Evolutionary conservation across 2,329 filamentous ascomycete genomes (phyloP), one percentile per base, ranked within the genome.

Genomic region (Chrysoporthe puriensis): DNA sequence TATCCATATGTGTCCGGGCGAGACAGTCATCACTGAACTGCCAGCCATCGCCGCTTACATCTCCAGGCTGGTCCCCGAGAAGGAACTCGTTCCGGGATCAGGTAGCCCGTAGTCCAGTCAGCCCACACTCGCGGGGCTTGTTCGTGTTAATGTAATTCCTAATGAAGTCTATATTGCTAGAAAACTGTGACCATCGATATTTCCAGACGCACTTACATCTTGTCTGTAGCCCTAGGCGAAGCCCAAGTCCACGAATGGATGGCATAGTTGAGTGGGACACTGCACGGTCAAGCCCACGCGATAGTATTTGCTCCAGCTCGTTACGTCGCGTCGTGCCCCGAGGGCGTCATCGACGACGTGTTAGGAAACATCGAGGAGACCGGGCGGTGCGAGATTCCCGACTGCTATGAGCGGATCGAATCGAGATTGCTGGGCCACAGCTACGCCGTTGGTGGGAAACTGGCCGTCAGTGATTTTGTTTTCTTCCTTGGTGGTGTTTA

Each of bases 31-130:
- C 50, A 78, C 76, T 1, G 79, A 80, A 62, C 70, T 75, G 62
- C 73, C 74, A 0, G 78, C 77, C 3, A 67, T 80, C 4, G 61
- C 79, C 1, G 75, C 66, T 13, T 79, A 76, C 70, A 74, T 79
- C 59, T 73, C 42, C 42, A 48, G 21, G 59, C 59, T 61, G 21
- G 59, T 42, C 7, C 42, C 59, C 11, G 59, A 61, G 26, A 48
- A 8, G 26, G 32, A 46, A 3, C 21, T 61, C 42, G 5, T 61
- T 16, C 42, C 26, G 6, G n/a, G 14, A 4, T 32, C 59, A 16
- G 43, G 59, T 48, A 61, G 3, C 43, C 48, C 16, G 26, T 46
- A 26, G 1, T 7, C 21, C 34, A 3, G 16, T 18, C n/a, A 40
- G 34, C 4, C 36, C 11, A 42, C 18, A 16, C 16, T 42, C 36